A percentile compares a stretch with the other conserved stretches of the same genome.
phyloP scores from a whole-genome alignment of 768 basidiomycete genomes.

The Fomitopsis pulvina region DNA sequence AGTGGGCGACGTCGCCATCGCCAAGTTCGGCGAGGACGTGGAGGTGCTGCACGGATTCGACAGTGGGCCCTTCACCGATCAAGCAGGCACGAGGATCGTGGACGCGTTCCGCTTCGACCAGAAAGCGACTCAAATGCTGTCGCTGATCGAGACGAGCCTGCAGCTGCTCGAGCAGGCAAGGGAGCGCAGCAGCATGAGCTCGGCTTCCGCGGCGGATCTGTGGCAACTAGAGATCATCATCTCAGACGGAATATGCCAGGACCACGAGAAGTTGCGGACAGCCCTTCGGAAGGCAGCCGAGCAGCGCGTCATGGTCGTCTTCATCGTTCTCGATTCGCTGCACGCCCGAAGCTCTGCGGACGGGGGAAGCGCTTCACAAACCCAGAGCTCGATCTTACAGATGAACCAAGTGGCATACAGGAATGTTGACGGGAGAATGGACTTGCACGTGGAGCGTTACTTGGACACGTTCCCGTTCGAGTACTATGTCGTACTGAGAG shows the following conservation, averaged over 20 bases:
- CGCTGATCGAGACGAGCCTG: conserved; percentile 75
- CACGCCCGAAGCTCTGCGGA: conserved; percentile 34
- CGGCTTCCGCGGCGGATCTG: conserved; percentile 68
- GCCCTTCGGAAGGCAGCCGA: conserved; percentile 81
- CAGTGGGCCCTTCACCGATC: conserved; percentile 73
- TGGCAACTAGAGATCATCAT: conserved; percentile 99
- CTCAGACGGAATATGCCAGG: conserved; percentile 97
- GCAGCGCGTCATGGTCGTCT: conserved; percentile 91
- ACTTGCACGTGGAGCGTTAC: conserved; percentile 84
- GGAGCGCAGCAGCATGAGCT: conserved; percentile 52
- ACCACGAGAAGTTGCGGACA: conserved; percentile 79
- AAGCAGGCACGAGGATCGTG: conserved; percentile 74
- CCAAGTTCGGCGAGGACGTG: conserved; percentile 82
- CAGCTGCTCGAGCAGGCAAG: conserved; percentile 70
- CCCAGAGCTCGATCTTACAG: conserved; percentile 75
- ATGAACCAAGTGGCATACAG: conserved; percentile 92
- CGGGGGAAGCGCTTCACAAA: neutral
- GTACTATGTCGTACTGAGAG: conserved; percentile 89
- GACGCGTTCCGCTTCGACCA: conserved; percentile 87
- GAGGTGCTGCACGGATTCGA: conserved; percentile 88
- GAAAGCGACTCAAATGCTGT: conserved; percentile 78
- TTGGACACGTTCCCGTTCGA: conserved; percentile 97
- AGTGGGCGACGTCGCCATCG: conserved; percentile 90
- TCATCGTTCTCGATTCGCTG: conserved; percentile 90
- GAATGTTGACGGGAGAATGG: conserved; percentile 72